Percentiles rank a stretch among this genome's conserved stretches.
phyloP scores from a whole-genome alignment of 768 basidiomycete species.

The Fistulinella prunicolor region DNA sequence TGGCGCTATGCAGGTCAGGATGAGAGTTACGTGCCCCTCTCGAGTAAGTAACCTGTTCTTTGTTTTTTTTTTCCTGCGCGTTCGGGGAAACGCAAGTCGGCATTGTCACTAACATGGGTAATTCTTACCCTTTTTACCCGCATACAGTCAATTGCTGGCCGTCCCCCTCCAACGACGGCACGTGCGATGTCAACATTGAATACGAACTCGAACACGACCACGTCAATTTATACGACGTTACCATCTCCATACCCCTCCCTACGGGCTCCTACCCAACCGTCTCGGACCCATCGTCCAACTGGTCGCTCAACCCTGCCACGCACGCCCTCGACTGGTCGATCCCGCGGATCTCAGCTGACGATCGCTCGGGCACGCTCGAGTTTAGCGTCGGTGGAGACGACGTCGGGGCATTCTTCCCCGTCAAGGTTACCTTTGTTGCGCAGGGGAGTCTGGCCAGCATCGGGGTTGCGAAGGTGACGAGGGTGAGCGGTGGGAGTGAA shows the following conservation, averaged over 20 bases:
- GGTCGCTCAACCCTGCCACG: constrained; percentile 75
- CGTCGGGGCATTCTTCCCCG: constrained; percentile 85
- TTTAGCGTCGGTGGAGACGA: constrained; percentile 89
- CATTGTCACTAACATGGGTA: not conserved
- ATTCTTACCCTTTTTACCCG: not conserved
- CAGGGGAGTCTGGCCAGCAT: constrained; percentile 81
- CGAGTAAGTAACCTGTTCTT: constrained; percentile 61
- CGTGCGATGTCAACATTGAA: constrained; percentile 92
- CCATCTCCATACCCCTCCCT: constrained; percentile 90
- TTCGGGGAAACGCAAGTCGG: not conserved
- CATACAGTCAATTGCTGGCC: constrained; percentile 95
- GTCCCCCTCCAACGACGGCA: constrained; percentile 86
- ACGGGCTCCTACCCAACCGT: constrained; percentile 84
- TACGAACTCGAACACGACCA: constrained; percentile 91
- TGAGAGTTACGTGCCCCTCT: constrained; percentile 87
- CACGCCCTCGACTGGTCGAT: constrained; percentile 88
- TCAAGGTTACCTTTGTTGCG: constrained; percentile 76
- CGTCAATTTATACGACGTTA: constrained; percentile 77
- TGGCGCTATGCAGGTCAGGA: constrained; percentile 92
- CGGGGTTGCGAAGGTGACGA: constrained; percentile 56
- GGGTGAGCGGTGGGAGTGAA: constrained; percentile 43
- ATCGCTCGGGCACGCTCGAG: constrained; percentile 82
- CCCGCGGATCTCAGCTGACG: constrained; percentile 57
- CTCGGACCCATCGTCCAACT: constrained; percentile 62
- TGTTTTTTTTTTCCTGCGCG: not conserved